Evolutionary conservation across 257 asterid species (phyloP).

Genomic region (Solanum peruvianum): DNA sequence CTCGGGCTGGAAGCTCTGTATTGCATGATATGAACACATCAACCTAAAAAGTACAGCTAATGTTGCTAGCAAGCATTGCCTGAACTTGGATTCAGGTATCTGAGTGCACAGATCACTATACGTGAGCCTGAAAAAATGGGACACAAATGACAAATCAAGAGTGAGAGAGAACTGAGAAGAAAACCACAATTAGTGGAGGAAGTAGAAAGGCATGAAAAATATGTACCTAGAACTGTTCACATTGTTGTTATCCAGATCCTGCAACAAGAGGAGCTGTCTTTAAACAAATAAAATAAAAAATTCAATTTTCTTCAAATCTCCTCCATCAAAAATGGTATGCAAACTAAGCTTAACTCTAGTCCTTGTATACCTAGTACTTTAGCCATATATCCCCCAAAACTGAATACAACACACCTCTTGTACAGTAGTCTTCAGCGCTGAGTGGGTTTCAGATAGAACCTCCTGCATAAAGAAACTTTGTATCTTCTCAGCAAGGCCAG

Average conservation of each 20-base stretch:
- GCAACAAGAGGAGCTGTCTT: constrained; percentile 30
- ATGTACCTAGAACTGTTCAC: constrained; percentile 51
- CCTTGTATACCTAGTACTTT: not conserved
- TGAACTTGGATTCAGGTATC: constrained; percentile 91
- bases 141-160: constrained; percentile 15
- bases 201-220: not conserved
- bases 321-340: not conserved
- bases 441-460: constrained; percentile 88
- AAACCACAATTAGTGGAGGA: constrained; percentile 5
- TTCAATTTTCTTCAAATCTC: not conserved
- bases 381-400: not conserved
- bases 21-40: constrained; percentile 87
- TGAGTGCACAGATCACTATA: constrained; percentile 89
- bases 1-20: constrained; percentile 66
- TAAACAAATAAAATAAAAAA: not conserved
- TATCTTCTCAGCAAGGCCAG: constrained; percentile 94
- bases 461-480: constrained; percentile 99
- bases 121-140: constrained; percentile 57
- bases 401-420: constrained; percentile 47
- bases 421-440: constrained; percentile 65
- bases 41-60: constrained; percentile 75
- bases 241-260: constrained; percentile 58
- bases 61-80: constrained; percentile 81
- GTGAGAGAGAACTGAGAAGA: not conserved
- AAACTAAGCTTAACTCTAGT: not conserved